Percentiles rank a stretch among this genome's conserved stretches.
phyloP scores from a whole-genome alignment of 2,329 filamentous ascomycete species.

The Boeremia lycopersici region DNA sequence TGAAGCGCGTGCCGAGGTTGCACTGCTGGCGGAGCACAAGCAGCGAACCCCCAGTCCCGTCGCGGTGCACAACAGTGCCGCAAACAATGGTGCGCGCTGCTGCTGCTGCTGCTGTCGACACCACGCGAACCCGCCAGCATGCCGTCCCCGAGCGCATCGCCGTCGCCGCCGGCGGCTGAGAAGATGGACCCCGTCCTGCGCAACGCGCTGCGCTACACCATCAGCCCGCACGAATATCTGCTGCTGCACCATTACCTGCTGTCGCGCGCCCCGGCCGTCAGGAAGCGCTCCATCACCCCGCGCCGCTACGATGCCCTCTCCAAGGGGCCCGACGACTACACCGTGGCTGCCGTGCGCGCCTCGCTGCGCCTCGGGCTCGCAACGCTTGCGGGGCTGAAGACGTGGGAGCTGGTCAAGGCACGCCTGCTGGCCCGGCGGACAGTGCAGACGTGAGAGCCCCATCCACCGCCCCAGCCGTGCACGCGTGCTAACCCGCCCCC shows the following conservation, averaged over 20 bases:
- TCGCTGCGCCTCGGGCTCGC: conserved; percentile 53
- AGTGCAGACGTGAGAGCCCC: conserved; percentile 25
- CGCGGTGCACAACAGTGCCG: conserved; percentile 14
- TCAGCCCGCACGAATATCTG: conserved; percentile 84
- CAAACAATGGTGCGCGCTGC: conserved; percentile 25
- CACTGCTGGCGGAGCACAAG: background rate
- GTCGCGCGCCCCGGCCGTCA: conserved; percentile 69
- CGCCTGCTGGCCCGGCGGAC: conserved; percentile 45
- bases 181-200: conserved; percentile 73
- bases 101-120: conserved; percentile 10
- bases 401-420: conserved; percentile 51
- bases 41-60: conserved; percentile 20
- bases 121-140: conserved; percentile 30
- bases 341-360: conserved; percentile 54
- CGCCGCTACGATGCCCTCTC: conserved; percentile 58
- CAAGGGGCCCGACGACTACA: conserved; percentile 55
- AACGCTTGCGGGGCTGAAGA: conserved; percentile 53
- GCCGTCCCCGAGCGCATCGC: conserved; percentile 40
- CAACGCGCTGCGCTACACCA: conserved; percentile 83
- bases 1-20: conserved; percentile 15
- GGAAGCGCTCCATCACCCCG: conserved; percentile 59
- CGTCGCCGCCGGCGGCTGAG: conserved; percentile 34
- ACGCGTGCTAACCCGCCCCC: background rate
- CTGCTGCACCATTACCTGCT: conserved; percentile 82
- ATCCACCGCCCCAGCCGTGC: background rate